Evolutionary conservation across 2,329 filamentous ascomycete genomes (phyloP), one percentile per base, ranked within the genome.

Genomic region (Stromatinia cepivora): DNA sequence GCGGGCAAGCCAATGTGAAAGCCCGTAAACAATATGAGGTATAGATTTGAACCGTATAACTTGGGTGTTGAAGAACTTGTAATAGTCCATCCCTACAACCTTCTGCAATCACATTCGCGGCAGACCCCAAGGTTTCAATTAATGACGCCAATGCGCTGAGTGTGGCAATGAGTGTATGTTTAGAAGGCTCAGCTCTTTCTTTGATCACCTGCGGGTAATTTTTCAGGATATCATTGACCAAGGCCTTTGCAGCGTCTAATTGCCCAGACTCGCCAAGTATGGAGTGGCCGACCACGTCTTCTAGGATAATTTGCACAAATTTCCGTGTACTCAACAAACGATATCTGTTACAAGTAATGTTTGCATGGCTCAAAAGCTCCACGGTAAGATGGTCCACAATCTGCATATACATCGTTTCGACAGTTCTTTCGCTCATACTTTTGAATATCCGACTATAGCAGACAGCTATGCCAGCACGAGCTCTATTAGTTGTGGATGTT

Each of bases 21-120:
- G 87, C 88, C 74, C 94, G 93, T 75, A 98, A 83, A 77, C 93
- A 97, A 71, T 92, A 87, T 6, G 95, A 92, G 1, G 93, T 90
- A 76, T 95, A 91, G 4, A 98, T 89, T 77, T 99, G 95, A 2
- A 99, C 95, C 6, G 93, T 95, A 79, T 98, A 98, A 80, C 93
- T 97, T 0, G 94, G 93, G 79, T 99, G 95, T 75, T 97, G 92
- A 36, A 98, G 83, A 8, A 97, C 92, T 78, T 97, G 93, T 52
- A 98, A 83, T 45, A 99, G 82, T 5, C 91, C 91, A 79, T 99
- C 95, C 63, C 94, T 88, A 78, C 93, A 97, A 20, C 85, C 79
- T 72, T 99, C 96, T 10, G 93, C 91, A 74, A 97, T 88, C 66
- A 83, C 84, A 71, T 89, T 92, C 46, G 92, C 87, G 3, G 94